Base-by-base conservation (phyloP, 805 yeast genomes). In the Yarrowia sp. region DNA sequence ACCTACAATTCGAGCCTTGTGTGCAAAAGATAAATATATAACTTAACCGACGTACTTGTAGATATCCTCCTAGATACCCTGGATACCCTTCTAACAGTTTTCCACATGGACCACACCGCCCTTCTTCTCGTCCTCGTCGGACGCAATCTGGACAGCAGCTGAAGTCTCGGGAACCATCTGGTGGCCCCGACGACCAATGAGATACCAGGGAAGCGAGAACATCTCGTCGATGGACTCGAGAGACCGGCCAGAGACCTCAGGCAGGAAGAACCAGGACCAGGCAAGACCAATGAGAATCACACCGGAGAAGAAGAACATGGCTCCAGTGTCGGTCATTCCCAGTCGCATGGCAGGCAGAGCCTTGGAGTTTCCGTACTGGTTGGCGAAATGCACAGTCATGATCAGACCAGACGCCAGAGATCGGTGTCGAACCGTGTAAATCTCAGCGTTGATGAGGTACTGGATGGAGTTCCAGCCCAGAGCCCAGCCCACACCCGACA, bases 381-480 rank as follows among this genome's bases (percentile, higher is more conserved):
- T 84, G 38, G 83, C 83, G 72, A 83, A 85, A 73, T 86, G 89
- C 74, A 85, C 80, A 3, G 81, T 82, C 89, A 86, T 86, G 71
- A 83, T 80, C 35, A 83, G 70, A 3, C 86, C 81, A 56, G 84
- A 83, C 36, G 85, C 87, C 71, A 83, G 76, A 45, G 82, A 81
- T 71, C 88, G 79, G 45, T 83, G 78, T 69, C 82, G 79, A 72
- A 85, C 76, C 26, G 88, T 88, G 73, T 85, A 81, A 67, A 86
- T 80, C 73, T 86, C 89, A 4, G 88, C 80, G 70, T 84, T 85
- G 72, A 85, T 76, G 71, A 85, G 78, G 73, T 85, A 85, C 74
- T 85, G 88, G 61, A 85, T 78, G 0, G 85, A 78, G 76, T 86
- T 86, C 82, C 84, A 86, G 45, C 88, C 88, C 76, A 85, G 74